Base-by-base conservation (phyloP, 768 basidiomycete genomes). In the Rickenella mellea region DNA sequence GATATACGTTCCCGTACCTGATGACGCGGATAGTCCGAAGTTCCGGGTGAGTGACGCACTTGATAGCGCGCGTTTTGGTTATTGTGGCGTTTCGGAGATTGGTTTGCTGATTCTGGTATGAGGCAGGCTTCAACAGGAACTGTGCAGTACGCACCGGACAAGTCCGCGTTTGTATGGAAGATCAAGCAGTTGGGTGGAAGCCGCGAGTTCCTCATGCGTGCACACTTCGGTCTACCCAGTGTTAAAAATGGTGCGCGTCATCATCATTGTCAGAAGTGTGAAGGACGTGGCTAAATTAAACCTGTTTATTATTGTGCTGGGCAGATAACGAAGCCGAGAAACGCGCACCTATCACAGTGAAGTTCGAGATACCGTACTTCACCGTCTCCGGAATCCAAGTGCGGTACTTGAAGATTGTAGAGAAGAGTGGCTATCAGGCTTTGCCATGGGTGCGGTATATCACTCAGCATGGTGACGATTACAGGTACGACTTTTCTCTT, bases 331-430 rank as follows among this genome's bases (percentile, higher is more conserved):
- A 93, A 32, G 65, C 74, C 28, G 91, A 93, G 48, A 89, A 90
- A 55, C 83, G 90, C 17, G 82, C 92, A 8, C 96, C 96, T 1
- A 96, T 98, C 48, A 88, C 88, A 0, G 94, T 97, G 59, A 92
- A 90, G 63, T 99, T 92, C 49, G 94, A 98, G 66, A 97, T 99
- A 30, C 94, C 96, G 0, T 98, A 98, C 65, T 98, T 97, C 60
- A 98, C 94, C 0, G 91, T 96, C 4, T 93, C 91, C 0, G 93
- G 93, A 4, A 92, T 97, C 44, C 94, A 97, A 63, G 96, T 99
- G 11, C 78, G 96, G 40, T 98, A 98, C 62, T 74, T 99, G 48
- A 98, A 98, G 64, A 91, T 99, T 40, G 92, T 98, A 0, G 96
- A 99, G 65, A 98, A 98, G 73, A 90, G 87, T 47, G 96, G 92